These are phyloP conservation scores for Pinus albicaulis DNA, from an alignment of 75 land plant species.

Conservation along the genomic window DNA sequence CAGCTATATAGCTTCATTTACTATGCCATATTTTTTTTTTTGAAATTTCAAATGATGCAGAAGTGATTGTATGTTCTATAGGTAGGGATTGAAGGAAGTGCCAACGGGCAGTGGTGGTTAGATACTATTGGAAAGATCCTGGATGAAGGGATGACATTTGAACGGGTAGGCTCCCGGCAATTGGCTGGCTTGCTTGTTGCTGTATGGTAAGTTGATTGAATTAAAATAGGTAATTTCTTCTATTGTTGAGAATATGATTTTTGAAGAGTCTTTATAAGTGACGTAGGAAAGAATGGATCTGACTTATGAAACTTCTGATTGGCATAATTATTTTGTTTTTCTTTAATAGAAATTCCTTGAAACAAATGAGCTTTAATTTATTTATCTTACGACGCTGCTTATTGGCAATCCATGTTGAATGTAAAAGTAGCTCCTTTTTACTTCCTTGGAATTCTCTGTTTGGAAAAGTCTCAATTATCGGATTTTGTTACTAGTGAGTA, in stretches of 20 bases:
- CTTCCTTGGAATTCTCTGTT: background rate
- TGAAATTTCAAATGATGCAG: background rate
- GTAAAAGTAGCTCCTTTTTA: background rate
- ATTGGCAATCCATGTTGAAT: background rate
- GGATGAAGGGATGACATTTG: constrained; percentile 68
- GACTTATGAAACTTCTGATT: background rate
- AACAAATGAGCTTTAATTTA: background rate
- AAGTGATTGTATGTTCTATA: constrained; percentile 24
- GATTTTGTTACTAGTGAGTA: background rate
- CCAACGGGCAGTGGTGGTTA: constrained; percentile 95
- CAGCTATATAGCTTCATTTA: background rate
- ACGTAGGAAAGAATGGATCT: background rate
- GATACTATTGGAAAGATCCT: constrained; percentile 69
- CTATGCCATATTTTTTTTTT: background rate
- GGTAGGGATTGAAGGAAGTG: constrained; percentile 92
- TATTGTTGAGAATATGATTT: background rate
- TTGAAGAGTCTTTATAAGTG: background rate
- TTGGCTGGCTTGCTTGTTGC: constrained; percentile 88
- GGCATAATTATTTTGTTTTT: background rate
- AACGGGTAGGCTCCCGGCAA: constrained; percentile 83
- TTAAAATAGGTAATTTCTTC: background rate
- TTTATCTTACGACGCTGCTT: background rate
- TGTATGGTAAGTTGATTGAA: constrained; percentile 61
- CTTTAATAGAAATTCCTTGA: background rate
- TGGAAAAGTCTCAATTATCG: background rate